A percentile compares a stretch with the other conserved stretches of the same genome.
phyloP scores from a whole-genome alignment of 1,284 basidiomycete species.

The Sporisorium scitamineum region DNA sequence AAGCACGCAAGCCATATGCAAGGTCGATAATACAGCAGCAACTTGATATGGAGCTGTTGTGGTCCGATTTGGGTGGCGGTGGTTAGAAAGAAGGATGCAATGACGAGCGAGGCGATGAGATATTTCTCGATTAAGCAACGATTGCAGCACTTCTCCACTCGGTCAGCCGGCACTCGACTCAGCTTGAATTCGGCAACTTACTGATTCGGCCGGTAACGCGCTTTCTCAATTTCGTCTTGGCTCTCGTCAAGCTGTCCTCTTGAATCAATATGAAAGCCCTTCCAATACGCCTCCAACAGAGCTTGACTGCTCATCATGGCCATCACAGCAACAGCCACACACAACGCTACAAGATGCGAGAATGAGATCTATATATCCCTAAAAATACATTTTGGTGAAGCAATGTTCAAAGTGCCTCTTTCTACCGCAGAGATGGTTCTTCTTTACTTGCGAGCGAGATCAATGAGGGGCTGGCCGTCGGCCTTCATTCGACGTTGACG shows the following conservation, averaged over 20 bases:
- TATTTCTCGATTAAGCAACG: neutral
- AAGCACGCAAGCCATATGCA: neutral
- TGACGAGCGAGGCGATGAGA: neutral
- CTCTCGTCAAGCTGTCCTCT: neutral
- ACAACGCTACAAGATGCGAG: neutral
- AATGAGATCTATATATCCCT: slow-evolving; percentile 3
- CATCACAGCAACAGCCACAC: neutral
- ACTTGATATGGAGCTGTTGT: slow-evolving; percentile 1
- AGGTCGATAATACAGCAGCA: neutral
- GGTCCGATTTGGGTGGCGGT: slow-evolving; percentile 4
- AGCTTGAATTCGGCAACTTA: neutral
- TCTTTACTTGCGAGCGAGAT: slow-evolving; percentile 32
- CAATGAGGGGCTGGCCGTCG: slow-evolving; percentile 49
- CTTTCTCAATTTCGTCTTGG: neutral
- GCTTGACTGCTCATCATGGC: neutral
- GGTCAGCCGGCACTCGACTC: slow-evolving; percentile 5
- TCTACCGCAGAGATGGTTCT: neutral
- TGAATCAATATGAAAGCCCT: too few relatives aligned
- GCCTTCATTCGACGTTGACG: slow-evolving; percentile 40
- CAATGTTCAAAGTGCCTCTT: neutral
- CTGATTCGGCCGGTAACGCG: slow-evolving; percentile 12
- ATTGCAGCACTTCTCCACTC: slow-evolving; percentile 3
- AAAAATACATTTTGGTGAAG: slow-evolving; percentile 8
- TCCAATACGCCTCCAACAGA: neutral
- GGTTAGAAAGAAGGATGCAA: slow-evolving; percentile 1